phyloP scores from a whole-genome alignment of 2,329 filamentous ascomycete species.

The Cadophora sp. region DNA sequence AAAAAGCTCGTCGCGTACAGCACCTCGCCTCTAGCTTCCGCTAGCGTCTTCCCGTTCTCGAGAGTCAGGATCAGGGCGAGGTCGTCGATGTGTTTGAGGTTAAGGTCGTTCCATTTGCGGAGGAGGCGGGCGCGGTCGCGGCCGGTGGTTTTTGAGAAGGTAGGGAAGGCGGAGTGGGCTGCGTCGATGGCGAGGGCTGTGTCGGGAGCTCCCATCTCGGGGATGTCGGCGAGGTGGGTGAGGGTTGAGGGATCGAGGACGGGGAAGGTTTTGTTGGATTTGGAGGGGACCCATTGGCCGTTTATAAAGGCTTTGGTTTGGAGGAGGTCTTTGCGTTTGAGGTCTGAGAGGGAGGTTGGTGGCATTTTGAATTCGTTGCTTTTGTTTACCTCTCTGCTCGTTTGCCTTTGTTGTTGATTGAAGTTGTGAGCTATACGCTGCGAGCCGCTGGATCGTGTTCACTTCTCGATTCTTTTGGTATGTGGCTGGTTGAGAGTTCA shows the following conservation, averaged over 20 bases:
- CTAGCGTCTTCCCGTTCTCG: constrained; percentile 73
- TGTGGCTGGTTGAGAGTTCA: too few relatives aligned
- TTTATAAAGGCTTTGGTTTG: constrained; percentile 58
- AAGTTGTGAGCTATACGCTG: too few relatives aligned
- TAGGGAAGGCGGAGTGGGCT: constrained; percentile 51
- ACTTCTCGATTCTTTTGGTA: too few relatives aligned
- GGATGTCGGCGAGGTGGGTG: constrained; percentile 55
- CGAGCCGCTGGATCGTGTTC: too few relatives aligned
- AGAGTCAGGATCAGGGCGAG: constrained; percentile 65
- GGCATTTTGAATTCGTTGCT: constrained; percentile 13
- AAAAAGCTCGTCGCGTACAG: constrained; percentile 65
- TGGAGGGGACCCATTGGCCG: constrained; percentile 58
- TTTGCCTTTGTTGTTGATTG: not conserved
- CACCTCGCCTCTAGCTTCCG: constrained; percentile 64
- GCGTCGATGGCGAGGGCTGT: constrained; percentile 56
- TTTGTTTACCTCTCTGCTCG: not conserved
- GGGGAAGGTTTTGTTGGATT: constrained; percentile 60
- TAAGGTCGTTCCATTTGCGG: constrained; percentile 71
- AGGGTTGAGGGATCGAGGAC: constrained; percentile 56
- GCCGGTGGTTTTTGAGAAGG: constrained; percentile 64
- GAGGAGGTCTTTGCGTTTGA: constrained; percentile 46
- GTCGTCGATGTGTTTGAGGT: constrained; percentile 70
- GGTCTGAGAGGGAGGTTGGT: constrained; percentile 26
- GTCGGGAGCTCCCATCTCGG: constrained; percentile 58
- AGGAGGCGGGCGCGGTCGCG: constrained; percentile 67